Conservation (phyloP, 257 asterid species). For the Solanum paucissectum region DNA sequence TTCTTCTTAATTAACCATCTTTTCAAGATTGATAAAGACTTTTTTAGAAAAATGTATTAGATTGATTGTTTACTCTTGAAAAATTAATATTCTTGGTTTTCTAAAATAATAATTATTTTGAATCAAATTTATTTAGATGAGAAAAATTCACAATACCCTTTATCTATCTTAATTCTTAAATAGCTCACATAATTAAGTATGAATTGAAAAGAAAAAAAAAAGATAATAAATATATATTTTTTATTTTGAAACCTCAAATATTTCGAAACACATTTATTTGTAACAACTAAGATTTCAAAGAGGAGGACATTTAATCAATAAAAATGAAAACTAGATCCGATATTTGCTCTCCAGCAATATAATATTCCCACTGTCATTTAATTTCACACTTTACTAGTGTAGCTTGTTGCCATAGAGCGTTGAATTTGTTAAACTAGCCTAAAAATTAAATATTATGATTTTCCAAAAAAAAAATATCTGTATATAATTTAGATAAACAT, state of each 20-base stretch:
- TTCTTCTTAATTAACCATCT: neutral
- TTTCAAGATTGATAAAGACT: neutral
- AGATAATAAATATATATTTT: neutral
- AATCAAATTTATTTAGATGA: neutral
- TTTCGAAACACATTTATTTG: neutral
- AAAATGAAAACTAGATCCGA: slow-evolving; percentile 9
- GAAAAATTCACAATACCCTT: neutral
- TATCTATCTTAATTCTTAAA: neutral
- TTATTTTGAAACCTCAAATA: neutral
- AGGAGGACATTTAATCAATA: neutral
- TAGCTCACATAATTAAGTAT: neutral
- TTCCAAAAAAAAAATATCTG: neutral
- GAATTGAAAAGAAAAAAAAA: neutral
- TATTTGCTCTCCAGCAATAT: neutral
- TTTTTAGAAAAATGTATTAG: neutral
- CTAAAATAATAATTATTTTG: neutral
- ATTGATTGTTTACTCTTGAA: neutral
- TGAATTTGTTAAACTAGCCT: neutral
- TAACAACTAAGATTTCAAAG: neutral
- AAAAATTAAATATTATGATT: neutral
- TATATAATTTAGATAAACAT: neutral
- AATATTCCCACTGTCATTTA: neutral
- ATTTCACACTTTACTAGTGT: slow-evolving; percentile 4
- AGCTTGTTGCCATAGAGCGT: neutral
- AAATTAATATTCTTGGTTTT: neutral